Base-by-base conservation (phyloP, 768 basidiomycete genomes). In the Boletus patriciae region DNA sequence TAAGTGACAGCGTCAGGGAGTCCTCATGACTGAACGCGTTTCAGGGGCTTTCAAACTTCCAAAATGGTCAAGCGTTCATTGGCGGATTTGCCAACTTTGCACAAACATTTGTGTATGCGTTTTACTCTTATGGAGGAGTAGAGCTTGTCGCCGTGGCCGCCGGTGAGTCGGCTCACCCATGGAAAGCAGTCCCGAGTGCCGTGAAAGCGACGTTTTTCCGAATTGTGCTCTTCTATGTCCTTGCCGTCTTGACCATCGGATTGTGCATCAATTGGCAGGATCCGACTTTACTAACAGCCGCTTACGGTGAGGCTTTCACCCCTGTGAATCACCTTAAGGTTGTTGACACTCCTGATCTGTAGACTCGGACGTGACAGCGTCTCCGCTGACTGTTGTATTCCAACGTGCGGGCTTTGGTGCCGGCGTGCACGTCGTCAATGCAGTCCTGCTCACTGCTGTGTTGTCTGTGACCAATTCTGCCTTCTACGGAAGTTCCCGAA, bases 71-170 rank as follows among this genome's bases (percentile, higher is more conserved):
- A 67, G 81, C 81, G 0, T 82, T 83, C 62, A 70, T 83, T 12
- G 82, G 82, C 11, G 81, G 80, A 44, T 83, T 82, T 53, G 54
- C 77, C 37, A 72, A 78, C 34, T 82, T 83, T 66, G 78, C 80
- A 9, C 80, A 80, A 62, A 81, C 79, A 6, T 86, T 86, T 57
- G 84, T 87, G 37, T 88, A 79, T 34, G 86, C 86, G 13, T 87
- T 87, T 58, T 90, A 83, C 71, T 86, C 85, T 9, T 85, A 81
- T 67, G 83, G 81, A 18, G 84, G 86, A 18, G 83, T 87, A 31
- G 87, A 88, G 62, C 78, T 90, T 11, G 86, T 89, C 41, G 82
- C 85, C 3, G 70, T 90, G 33, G 87, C 87, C n/a, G 87, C 87
- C 11, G 85, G 86, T 34, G 88, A 89, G 72, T 83, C 83, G 7